Percentiles rank a stretch among this genome's conserved stretches.
Conservation (phyloP, 2,329 filamentous ascomycete genomes). For the Emergomyces pasteurianus region DNA sequence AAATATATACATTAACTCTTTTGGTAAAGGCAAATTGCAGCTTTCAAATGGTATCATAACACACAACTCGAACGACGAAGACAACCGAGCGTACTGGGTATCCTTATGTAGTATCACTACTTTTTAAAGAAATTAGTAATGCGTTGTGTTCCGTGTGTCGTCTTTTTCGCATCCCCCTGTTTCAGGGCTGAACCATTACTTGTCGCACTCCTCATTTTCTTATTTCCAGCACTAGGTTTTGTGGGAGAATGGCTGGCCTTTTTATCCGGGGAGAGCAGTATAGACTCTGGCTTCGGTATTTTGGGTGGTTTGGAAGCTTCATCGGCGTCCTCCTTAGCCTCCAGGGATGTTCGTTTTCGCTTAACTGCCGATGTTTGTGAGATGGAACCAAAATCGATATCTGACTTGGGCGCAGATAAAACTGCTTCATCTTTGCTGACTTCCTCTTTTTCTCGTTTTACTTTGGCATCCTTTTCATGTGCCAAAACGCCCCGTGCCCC, state of each 20-base stretch:
- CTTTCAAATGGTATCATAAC: not conserved
- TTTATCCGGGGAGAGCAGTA: not conserved
- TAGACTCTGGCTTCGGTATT: not conserved
- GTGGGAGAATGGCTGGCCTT: conserved; percentile 11
- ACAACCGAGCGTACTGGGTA: not conserved
- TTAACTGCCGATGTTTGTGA: conserved; percentile 14
- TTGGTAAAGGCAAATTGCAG: not conserved
- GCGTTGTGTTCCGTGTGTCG: conserved; percentile 39
- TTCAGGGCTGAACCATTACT: conserved; percentile 41
- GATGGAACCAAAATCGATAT: conserved; percentile 10
- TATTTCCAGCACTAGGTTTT: conserved; percentile 15
- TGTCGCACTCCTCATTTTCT: conserved; percentile 44
- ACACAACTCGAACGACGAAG: not conserved
- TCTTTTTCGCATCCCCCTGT: conserved; percentile 30
- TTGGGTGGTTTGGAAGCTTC: conserved; percentile 9
- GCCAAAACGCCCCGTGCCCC: conserved; percentile 18
- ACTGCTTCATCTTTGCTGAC: conserved; percentile 1
- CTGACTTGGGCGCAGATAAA: conserved; percentile 2
- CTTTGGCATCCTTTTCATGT: conserved; percentile 19
- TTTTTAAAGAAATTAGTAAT: conserved; percentile 40
- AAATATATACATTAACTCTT: not conserved
- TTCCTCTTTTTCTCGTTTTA: conserved; percentile 31
- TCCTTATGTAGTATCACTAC: not conserved
- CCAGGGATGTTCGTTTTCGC: conserved; percentile 4
- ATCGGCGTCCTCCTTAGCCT: conserved; percentile 31